Conservation (phyloP, 129 eudicot genomes). For the Tagetes patula region DNA sequence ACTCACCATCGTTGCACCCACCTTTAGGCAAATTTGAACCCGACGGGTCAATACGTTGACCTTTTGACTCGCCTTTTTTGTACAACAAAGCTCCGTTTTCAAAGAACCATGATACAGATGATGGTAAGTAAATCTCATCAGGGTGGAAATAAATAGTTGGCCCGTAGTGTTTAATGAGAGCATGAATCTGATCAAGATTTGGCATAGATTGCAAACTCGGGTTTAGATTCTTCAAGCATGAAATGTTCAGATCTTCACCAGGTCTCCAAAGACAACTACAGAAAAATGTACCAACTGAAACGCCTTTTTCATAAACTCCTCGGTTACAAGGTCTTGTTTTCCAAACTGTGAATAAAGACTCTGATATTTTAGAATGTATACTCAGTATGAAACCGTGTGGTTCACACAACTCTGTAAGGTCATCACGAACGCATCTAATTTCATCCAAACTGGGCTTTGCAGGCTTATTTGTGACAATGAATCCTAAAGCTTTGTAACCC, state of each 20-base stretch:
- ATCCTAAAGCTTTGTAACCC: conserved; percentile 87
- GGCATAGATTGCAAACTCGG: conserved; percentile 63
- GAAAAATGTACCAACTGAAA: conserved; percentile 68
- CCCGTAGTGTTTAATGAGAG: conserved; percentile 75
- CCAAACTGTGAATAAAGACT: conserved; percentile 54
- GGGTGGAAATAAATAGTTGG: conserved; percentile 89
- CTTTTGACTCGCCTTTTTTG: conserved; percentile 41
- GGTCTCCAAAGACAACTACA: conserved; percentile 50
- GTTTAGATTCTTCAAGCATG: conserved; percentile 73
- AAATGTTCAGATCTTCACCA: conserved; percentile 46
- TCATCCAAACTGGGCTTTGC: conserved; percentile 61
- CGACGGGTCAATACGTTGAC: conserved; percentile 50
- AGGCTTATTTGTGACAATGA: conserved; percentile 68
- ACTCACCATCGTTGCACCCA: conserved; percentile 70
- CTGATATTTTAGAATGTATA: conserved; percentile 33
- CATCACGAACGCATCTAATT: conserved; percentile 78
- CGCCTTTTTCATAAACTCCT: conserved; percentile 76
- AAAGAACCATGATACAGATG: conserved; percentile 91
- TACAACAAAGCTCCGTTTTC: conserved; percentile 68
- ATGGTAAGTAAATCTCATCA: conserved; percentile 68
- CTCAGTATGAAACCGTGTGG: conserved; percentile 32
- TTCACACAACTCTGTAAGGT: conserved; percentile 76
- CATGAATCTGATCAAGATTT: conserved; percentile 73
- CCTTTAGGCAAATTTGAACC: conserved; percentile 81
- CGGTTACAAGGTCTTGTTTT: conserved; percentile 69